phyloP scores from a whole-genome alignment of 2,329 filamentous ascomycete genomes.

The Teratosphaeriaceae sp. region DNA sequence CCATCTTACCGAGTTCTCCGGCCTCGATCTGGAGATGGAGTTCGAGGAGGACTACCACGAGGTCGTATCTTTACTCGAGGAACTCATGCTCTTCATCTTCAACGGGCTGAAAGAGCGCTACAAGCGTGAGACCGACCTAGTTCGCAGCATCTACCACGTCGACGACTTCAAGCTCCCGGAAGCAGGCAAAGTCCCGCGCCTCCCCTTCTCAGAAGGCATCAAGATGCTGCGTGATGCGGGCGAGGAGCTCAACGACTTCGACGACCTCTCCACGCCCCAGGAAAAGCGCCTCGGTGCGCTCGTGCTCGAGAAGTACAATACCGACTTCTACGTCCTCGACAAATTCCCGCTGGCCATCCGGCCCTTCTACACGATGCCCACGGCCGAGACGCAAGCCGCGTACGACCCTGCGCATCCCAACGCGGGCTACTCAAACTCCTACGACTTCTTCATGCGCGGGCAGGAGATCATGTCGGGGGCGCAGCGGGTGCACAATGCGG shows the following conservation, averaged over 20 bases:
- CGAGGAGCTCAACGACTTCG: slow-evolving; percentile 67
- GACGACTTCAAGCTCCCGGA: slow-evolving; percentile 71
- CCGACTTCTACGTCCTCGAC: slow-evolving; percentile 95
- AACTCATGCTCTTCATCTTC: slow-evolving; percentile 73
- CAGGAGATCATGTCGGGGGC: slow-evolving; percentile 63
- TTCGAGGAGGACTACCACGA: slow-evolving; percentile 74
- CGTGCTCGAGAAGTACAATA: slow-evolving; percentile 80
- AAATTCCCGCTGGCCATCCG: slow-evolving; percentile 87
- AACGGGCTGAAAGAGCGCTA: slow-evolving; percentile 62
- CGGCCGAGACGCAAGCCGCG: slow-evolving; percentile 51
- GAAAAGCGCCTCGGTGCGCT: slow-evolving; percentile 85
- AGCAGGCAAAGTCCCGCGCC: slow-evolving; percentile 65
- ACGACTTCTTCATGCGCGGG: slow-evolving; percentile 66
- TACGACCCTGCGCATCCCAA: slow-evolving; percentile 38
- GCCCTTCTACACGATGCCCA: slow-evolving; percentile 87
- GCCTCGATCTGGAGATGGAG: slow-evolving; percentile 86
- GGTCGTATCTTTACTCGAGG: slow-evolving; percentile 64
- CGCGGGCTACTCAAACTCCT: slow-evolving; percentile 55
- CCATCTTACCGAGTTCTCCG: slow-evolving; percentile 84
- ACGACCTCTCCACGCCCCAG: slow-evolving; percentile 73
- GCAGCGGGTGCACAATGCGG: slow-evolving; percentile 59
- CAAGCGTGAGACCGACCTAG: slow-evolving; percentile 63
- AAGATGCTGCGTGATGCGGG: slow-evolving; percentile 70
- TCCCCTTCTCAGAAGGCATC: slow-evolving; percentile 73
- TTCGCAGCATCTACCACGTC: slow-evolving; percentile 68